Evolutionary conservation across 2,329 filamentous ascomycete species (phyloP), one percentile per base, ranked within the genome.

Genomic region (Colletotrichum navitas): DNA sequence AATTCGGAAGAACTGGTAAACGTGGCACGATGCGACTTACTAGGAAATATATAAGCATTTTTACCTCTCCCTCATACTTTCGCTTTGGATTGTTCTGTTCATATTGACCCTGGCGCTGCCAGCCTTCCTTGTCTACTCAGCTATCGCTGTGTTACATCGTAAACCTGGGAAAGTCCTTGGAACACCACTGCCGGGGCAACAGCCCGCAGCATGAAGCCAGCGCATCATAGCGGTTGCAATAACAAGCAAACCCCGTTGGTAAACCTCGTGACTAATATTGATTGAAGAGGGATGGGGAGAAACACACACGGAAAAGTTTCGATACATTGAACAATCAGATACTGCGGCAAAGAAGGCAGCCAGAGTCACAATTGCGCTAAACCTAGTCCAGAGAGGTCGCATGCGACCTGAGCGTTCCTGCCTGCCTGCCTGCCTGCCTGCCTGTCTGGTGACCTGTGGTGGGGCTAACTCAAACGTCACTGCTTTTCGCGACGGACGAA

Each of bases 391-490:
- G 68, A 24, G 26, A 68, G 41, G 56, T 67, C 34, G 66, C 61
- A 69, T 64, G 59, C 65, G 55, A 55, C 26, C 63, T 26, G 68
- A 63, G 43, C 21, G 58, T 69, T 72, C 69, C 66, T 72, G 66
- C 69, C 59, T 72, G 49, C 29, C 29, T n/a, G n/a, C n/a, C n/a
- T n/a, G n/a, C n/a, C n/a, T n/a, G n/a, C 54, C 8, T 54, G 54
- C 58, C 52, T 74, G 66, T 55, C 61, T 60, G 52, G 41, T 39
- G 54, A 43, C 58, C 58, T 58, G 34, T 63, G 43, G 69, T 63
- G 69, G 63, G 64, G 72, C 72, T 69, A 51, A 69, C 64, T 70
- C 71, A 74, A 73, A 74, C 73, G 73, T 73, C 73, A 68, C 67
- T 71, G 73, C 70, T 72, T 62, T 69, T 72, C 54, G 69, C 70